Evolutionary conservation across 257 asterid genomes (phyloP).

Genomic region (Linaria vulgaris): DNA sequence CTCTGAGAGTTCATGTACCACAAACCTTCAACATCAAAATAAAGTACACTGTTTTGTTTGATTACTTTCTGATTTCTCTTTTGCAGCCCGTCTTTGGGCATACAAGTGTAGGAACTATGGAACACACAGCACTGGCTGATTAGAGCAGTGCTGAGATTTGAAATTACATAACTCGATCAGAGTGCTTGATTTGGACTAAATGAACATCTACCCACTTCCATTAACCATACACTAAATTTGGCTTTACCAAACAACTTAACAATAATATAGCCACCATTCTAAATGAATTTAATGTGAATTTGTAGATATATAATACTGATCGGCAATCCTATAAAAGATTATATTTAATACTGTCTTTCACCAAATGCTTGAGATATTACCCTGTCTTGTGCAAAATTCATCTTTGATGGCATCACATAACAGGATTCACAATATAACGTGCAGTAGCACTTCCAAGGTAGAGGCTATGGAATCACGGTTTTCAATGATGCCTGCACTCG

Average conservation of each 20-base stretch:
- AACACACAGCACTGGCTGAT: background rate
- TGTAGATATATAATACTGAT: constrained; percentile 2
- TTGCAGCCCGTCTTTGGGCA: too few species aligned
- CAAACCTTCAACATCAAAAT: background rate
- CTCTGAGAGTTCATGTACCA: background rate
- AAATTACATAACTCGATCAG: too few species aligned
- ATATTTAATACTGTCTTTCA: background rate
- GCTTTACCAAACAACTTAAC: too few species aligned
- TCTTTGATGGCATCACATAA: constrained; percentile 9
- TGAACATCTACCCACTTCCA: background rate
- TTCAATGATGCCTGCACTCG: constrained; percentile 16
- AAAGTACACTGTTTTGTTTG: background rate
- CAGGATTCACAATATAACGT: too few species aligned
- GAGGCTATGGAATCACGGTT: background rate
- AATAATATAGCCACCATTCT: too few species aligned
- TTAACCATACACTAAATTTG: too few species aligned
- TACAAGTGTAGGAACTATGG: background rate
- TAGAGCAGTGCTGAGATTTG: too few species aligned
- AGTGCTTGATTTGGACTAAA: background rate
- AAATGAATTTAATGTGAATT: too few species aligned
- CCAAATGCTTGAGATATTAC: constrained; percentile 5
- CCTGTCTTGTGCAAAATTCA: background rate
- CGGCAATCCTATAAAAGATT: background rate
- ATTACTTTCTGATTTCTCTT: too few species aligned
- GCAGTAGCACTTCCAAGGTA: too few species aligned